phyloP scores from a whole-genome alignment of 768 basidiomycete species.

The Dictyophora rubrovolvata region DNA sequence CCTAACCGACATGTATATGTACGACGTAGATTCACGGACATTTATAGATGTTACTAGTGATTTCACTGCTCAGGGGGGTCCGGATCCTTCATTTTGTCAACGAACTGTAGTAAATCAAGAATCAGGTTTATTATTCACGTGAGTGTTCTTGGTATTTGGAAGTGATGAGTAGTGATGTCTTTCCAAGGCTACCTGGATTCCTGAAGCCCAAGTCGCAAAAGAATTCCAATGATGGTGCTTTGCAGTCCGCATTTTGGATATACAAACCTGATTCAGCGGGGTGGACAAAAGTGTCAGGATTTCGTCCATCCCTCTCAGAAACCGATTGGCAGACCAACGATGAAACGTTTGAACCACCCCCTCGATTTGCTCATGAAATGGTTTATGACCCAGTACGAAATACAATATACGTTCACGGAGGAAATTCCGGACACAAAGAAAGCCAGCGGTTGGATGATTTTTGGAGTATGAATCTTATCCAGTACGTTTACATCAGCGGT shows the following conservation, averaged over 20 bases:
- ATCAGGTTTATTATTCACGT: conserved; percentile 67
- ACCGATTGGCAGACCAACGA: conserved; percentile 10
- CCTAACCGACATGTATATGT: conserved; percentile 69
- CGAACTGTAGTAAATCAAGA: conserved; percentile 57
- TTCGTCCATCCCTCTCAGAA: conserved; percentile 24
- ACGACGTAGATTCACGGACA: conserved; percentile 48
- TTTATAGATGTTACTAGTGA: conserved; percentile 55
- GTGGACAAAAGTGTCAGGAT: conserved; percentile 28
- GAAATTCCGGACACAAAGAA: conserved; percentile 48
- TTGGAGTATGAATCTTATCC: conserved; percentile 60
- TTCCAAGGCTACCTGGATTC: conserved; percentile 35
- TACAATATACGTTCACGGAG: conserved; percentile 63
- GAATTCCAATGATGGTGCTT: conserved; percentile 17
- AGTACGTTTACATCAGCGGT: conserved; percentile 31
- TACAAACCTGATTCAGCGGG: conserved; percentile 41
- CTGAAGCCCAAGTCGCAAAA: conserved; percentile 33
- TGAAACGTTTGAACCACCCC: conserved; percentile 30
- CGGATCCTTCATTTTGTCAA: conserved; percentile 65
- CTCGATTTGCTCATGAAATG: conserved; percentile 72
- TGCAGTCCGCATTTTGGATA: conserved; percentile 29
- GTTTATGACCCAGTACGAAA: conserved; percentile 54
- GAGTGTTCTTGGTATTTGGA: conserved; percentile 18
- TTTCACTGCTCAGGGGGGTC: conserved; percentile 51
- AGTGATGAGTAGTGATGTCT: not conserved
- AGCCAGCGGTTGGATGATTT: conserved; percentile 60